Conservation (phyloP, 2,329 filamentous ascomycete species). For the Apiospora malaysiana region DNA sequence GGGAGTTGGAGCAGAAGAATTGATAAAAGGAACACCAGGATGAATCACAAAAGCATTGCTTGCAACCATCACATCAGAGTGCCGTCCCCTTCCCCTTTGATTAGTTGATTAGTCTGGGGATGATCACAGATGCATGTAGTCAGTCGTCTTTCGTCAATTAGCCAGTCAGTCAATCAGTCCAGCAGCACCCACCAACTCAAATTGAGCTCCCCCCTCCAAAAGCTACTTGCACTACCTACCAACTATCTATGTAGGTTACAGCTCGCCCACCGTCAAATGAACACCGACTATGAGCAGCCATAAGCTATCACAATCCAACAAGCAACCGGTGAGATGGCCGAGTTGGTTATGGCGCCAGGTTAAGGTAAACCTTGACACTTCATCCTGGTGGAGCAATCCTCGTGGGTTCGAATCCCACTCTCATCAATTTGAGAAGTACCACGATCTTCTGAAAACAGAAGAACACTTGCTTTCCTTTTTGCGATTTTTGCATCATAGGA, state of each 20-base stretch:
- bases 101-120: no score
- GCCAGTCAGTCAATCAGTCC: background rate
- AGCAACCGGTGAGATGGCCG: slow-evolving; percentile 21
- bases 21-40: background rate
- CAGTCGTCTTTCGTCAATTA: no score
- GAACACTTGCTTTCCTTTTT: background rate
- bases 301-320: background rate
- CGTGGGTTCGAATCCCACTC: slow-evolving; percentile 41
- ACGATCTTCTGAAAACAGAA: slow-evolving; percentile 11
- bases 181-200: no score
- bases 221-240: no score
- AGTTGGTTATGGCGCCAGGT: slow-evolving; percentile 24
- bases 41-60: background rate
- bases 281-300: background rate
- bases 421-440: slow-evolving; percentile 30
- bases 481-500: background rate
- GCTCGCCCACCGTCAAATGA: background rate
- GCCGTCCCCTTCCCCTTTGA: no score
- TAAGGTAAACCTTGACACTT: slow-evolving; percentile 22
- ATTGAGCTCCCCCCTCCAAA: no score
- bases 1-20: background rate
- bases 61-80: background rate
- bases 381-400: slow-evolving; percentile 29
- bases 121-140: no score
- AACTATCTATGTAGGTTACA: no score